Evolutionary conservation across 2,329 filamentous ascomycete genomes (phyloP).

Genomic region (Metarhizium brunneum): DNA sequence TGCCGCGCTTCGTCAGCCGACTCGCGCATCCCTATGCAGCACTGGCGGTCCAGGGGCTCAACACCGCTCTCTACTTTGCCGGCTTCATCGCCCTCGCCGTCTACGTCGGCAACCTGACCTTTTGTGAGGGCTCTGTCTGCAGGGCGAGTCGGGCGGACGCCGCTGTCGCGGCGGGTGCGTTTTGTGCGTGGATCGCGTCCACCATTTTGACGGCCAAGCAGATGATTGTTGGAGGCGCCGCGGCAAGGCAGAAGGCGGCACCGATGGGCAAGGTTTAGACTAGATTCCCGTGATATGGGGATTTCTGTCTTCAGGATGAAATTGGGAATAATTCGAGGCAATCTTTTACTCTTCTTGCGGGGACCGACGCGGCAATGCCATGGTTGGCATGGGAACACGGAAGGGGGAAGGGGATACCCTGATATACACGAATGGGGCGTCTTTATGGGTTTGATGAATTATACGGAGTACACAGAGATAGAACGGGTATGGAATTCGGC

Average conservation of each 20-base stretch:
- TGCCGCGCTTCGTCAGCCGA: conserved; percentile 34
- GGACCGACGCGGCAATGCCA: too few species aligned
- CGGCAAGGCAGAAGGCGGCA: conserved; percentile 17
- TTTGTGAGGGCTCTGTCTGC: conserved; percentile 50
- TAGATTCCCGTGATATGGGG: too few species aligned
- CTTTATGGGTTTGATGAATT: too few species aligned
- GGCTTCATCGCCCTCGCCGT: conserved; percentile 50
- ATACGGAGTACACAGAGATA: too few species aligned
- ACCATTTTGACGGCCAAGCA: conserved; percentile 36
- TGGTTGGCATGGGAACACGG: too few species aligned
- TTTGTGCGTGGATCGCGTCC: conserved; percentile 42
- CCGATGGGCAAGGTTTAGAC: conserved; percentile 29
- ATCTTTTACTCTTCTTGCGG: too few species aligned
- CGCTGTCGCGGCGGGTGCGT: conserved; percentile 45
- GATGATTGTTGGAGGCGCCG: conserved; percentile 33
- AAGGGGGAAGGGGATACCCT: too few species aligned
- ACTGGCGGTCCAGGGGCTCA: conserved; percentile 40
- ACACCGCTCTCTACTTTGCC: conserved; percentile 47
- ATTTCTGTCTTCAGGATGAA: too few species aligned
- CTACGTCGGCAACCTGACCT: conserved; percentile 45
- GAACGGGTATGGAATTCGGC: too few species aligned
- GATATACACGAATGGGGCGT: too few species aligned
- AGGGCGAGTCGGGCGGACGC: conserved; percentile 42
- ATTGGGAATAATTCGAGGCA: too few species aligned
- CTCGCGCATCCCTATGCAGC: conserved; percentile 39